Evolutionary conservation across 345 rosid species (phyloP).

Genomic region (Boechera divaricarpa): DNA sequence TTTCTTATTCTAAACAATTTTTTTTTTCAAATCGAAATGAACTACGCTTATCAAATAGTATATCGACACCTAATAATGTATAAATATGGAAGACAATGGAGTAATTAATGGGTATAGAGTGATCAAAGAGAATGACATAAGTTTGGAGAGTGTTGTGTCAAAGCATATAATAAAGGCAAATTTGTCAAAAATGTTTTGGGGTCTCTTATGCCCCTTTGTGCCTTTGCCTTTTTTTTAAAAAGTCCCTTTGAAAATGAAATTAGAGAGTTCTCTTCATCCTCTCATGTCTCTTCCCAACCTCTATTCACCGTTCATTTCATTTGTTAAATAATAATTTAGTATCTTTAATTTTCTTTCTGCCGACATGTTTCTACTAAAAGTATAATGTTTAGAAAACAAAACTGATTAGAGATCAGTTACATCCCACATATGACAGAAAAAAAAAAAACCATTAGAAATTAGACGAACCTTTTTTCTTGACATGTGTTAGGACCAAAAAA

Average conservation of each 20-base stretch:
- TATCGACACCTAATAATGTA: neutral
- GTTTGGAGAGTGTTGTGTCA: constrained; percentile 39
- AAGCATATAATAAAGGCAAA: constrained; percentile 31
- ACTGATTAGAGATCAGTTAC: neutral
- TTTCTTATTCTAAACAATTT: neutral
- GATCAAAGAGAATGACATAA: constrained; percentile 26
- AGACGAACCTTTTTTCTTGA: constrained; percentile 6
- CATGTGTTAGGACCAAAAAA: neutral
- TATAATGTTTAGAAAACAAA: neutral
- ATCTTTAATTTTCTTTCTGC: constrained; percentile 1
- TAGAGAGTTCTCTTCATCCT: constrained; percentile 19
- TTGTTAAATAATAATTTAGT: neutral
- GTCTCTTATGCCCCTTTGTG: constrained; percentile 20
- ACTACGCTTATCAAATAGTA: neutral
- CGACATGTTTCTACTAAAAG: constrained; percentile 16
- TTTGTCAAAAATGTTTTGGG: constrained; percentile 22
- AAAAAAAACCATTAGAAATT: neutral
- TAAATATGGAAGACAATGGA: neutral
- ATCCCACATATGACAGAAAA: neutral
- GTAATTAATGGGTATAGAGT: constrained; percentile 12
- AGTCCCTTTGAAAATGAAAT: constrained; percentile 29
- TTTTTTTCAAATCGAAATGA: neutral
- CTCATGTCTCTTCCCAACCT: constrained; percentile 1
- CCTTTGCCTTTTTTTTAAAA: neutral
- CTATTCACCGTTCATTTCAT: constrained; percentile 33